These are phyloP conservation scores for Debaryomyces robertsiae DNA, from an alignment of 1,139 yeast genomes.

Conservation along the genomic window DNA sequence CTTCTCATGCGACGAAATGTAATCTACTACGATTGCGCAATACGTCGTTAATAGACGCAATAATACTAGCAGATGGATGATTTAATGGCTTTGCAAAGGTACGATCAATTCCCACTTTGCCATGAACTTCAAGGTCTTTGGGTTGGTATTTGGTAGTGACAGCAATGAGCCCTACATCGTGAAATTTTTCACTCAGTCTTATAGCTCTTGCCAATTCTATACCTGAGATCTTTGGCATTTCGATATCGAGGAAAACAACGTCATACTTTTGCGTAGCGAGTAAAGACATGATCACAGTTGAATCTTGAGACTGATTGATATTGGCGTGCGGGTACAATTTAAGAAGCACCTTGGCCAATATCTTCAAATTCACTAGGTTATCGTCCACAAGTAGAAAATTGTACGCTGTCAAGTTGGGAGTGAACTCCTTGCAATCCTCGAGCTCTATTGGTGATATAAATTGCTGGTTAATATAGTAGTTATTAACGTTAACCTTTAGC, in stretches of 20 bases:
- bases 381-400: conserved; percentile 47
- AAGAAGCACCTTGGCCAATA: conserved; percentile 34
- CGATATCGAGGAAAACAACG: conserved; percentile 46
- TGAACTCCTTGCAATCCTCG: conserved; percentile 7
- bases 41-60: conserved; percentile 4
- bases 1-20: neutral
- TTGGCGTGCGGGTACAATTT: conserved; percentile 40
- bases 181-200: conserved; percentile 22
- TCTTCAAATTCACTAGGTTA: conserved; percentile 43
- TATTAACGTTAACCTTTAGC: conserved; percentile 3
- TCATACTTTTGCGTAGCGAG: conserved; percentile 29
- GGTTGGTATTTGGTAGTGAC: conserved; percentile 41
- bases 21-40: too few species aligned
- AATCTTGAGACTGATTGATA: conserved; percentile 34
- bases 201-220: conserved; percentile 39
- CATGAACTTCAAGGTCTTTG: conserved; percentile 33
- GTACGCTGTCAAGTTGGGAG: conserved; percentile 28
- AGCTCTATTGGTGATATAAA: conserved; percentile 10
- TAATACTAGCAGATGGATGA: conserved; percentile 14
- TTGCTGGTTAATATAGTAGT: conserved; percentile 2
- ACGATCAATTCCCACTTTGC: conserved; percentile 40
- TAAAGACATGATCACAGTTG: conserved; percentile 30
- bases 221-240: conserved; percentile 50
- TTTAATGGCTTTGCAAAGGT: conserved; percentile 48
- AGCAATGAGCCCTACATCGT: conserved; percentile 40